A percentile compares a stretch with the other conserved stretches of the same genome.
Evolutionary conservation across 1,284 basidiomycete genomes (phyloP).

Genomic region (Kalmanozyma brasiliensis): DNA sequence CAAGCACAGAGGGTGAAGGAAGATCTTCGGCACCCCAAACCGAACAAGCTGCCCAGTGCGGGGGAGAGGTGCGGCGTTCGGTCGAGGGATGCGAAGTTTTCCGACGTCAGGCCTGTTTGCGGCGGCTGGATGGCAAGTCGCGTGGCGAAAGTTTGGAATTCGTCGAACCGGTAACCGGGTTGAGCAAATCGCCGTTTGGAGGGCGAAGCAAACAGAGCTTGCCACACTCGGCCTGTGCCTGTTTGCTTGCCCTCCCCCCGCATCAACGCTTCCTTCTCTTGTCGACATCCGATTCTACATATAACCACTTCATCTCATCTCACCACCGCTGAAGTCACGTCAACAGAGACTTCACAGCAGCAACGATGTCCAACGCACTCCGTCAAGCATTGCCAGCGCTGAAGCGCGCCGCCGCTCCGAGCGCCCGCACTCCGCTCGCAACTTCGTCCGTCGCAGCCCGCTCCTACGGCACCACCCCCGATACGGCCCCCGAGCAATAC

Average conservation of each 20-base stretch:
- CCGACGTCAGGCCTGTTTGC: conserved; percentile 9
- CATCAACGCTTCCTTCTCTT: no score
- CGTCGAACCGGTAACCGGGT: no score
- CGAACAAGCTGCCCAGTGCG: conserved; percentile 11
- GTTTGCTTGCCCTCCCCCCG: no score
- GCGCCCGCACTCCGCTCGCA: neutral
- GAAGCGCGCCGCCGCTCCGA: conserved; percentile 17
- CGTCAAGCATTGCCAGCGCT: conserved; percentile 32
- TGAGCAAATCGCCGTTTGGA: neutral
- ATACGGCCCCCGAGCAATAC: conserved; percentile 39
- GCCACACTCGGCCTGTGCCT: no score
- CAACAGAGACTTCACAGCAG: neutral
- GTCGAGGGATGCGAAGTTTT: conserved; percentile 25
- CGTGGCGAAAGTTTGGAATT: neutral
- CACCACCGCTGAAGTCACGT: no score
- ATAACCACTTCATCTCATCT: no score
- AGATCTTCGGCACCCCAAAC: neutral
- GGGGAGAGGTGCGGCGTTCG: conserved; percentile 26
- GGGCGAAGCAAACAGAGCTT: neutral
- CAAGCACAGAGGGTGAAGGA: no score
- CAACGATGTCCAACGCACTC: conserved; percentile 46
- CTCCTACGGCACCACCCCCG: conserved; percentile 39
- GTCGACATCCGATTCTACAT: no score
- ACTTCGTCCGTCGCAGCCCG: conserved; percentile 9
- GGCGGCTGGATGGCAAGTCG: neutral